Percentiles rank a stretch among this genome's conserved stretches.
These are phyloP conservation scores for Exophiala alcalophila DNA, from an alignment of 2,329 filamentous ascomycete species.

Conservation along the genomic window DNA sequence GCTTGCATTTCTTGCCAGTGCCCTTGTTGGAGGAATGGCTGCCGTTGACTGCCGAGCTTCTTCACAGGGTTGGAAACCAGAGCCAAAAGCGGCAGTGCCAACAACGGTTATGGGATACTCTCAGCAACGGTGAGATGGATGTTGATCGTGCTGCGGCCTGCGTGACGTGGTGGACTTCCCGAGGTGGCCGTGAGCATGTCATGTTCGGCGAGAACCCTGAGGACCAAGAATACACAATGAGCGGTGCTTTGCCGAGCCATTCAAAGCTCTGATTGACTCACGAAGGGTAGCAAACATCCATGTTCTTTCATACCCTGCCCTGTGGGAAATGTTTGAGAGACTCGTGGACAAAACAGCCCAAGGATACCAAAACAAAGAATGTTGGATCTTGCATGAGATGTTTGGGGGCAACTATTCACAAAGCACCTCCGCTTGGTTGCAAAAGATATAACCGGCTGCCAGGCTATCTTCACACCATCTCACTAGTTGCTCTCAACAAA, in stretches of 20 bases:
- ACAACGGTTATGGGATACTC: conserved; percentile 72
- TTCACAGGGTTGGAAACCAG: conserved; percentile 62
- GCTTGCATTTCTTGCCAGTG: conserved; percentile 70
- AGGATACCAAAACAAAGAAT: conserved; percentile 2
- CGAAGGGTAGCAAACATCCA: too few relatives aligned
- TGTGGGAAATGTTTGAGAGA: too few relatives aligned
- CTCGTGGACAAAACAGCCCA: too few relatives aligned
- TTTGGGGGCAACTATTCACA: conserved; percentile 1
- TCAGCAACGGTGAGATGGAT: conserved; percentile 82
- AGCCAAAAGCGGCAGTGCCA: conserved; percentile 63
- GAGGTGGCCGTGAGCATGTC: conserved; percentile 58
- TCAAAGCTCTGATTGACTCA: conserved; percentile 57
- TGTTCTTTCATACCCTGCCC: too few relatives aligned
- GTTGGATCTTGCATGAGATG: not conserved
- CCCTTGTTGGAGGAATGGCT: conserved; percentile 77
- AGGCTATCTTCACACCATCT: not conserved
- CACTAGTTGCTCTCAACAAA: not conserved
- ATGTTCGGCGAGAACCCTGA: conserved; percentile 44
- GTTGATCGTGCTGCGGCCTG: conserved; percentile 75
- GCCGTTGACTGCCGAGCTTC: conserved; percentile 63
- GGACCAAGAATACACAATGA: conserved; percentile 50
- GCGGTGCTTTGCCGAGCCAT: conserved; percentile 49
- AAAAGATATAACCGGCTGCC: not conserved
- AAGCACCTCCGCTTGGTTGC: not conserved
- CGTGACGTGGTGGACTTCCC: conserved; percentile 80